Evolutionary conservation across 2,329 filamentous ascomycete species (phyloP), one percentile per base, ranked within the genome.

Genomic region (Cucurbitaria berberidis): DNA sequence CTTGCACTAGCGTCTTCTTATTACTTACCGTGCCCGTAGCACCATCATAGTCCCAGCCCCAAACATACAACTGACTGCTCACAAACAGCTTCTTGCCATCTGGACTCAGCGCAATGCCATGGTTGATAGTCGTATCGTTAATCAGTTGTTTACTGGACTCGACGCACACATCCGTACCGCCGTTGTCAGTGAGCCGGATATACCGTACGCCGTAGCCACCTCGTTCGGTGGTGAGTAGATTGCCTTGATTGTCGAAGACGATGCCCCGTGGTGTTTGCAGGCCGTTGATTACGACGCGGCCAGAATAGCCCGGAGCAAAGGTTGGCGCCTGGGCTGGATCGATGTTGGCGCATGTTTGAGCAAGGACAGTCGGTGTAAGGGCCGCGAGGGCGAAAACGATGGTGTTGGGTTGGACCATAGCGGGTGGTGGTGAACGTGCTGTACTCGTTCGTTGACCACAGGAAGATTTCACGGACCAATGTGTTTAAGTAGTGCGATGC

Each of bases 21-120:
- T 59, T 59, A n/a, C 59, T 56, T 13, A 67, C 63, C 7, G 63
- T 64, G 3, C 60, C 63, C 15, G 57, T 51, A 3, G 51, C 49
- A 15, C 57, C 63, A 48, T 67, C 54, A 29, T 67, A 67, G n/a
- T 57, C 52, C 44, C 60, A 67, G 36, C 51, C 52, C 34, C 39
- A 67, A 15, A 64, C 64, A 13, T 52, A 63, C 4, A 52, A 46
- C 29, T 49, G 48, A 27, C 56, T 62, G 5, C 61, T 64, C 10
- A 62, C 64, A 39, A 62, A 68, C 11, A 68, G 51, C 8, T 59
- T 68, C 36, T 66, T 65, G 29, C 64, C 63, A 41, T 68, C 63
- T 9, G 55, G 41, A 5, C 57, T 58, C 15, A 66, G 53, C 21
- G 56, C 64, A 34, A 68, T 68, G 13, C 63, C 64, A 41, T 68